Evolutionary conservation across 2,329 filamentous ascomycete genomes (phyloP), one percentile per base, ranked within the genome.

Genomic region (Ophiostoma pallidulum): DNA sequence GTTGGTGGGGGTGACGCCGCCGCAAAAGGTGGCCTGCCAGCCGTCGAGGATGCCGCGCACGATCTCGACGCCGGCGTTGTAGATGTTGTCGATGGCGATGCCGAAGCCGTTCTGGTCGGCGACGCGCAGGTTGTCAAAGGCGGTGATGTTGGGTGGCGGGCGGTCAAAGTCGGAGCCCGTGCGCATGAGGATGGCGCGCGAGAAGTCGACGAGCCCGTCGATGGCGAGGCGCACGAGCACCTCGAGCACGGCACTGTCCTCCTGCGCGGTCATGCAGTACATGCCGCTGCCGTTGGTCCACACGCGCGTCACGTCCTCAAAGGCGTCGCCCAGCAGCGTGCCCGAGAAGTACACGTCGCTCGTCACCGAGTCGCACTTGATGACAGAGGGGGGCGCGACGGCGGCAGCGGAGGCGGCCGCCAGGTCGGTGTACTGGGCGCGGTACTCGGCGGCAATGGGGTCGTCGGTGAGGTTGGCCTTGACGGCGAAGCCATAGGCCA

Each of bases 321-420:
- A 86, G 0, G 77, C 74, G 39, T 77, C 71, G 9, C 75, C 70
- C 3, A 87, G 72, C 18, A 78, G 59, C 0, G 62, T 67, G 8
- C 84, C 84, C 2, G 74, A 77, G 63, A 74, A 88, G 65, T 86
- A 88, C 14, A 85, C 81, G 58, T 88, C 83, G 36, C 77, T 82
- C 1, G 84, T 86, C 0, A 79, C 78, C 6, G 74, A 71, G 57
- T 87, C 84, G 56, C 83, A 86, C 52, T 73, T 75, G 32, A 81
- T 64, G 2, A 87, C 70, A 3, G 66, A 65, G 0, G 84, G 83
- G 0, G 63, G 56, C 16, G 62, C 50, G 0, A 71, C 67, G 7
- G 69, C 76, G 4, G 66, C 62, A 4, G 55, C 49, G 52, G 71
- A 74, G 2, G 58, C 53, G 8, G 56, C 54, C 0, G 64, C 72